These are phyloP conservation scores for Talaromyces sp. DNA, from an alignment of 2,329 filamentous ascomycete genomes.

Conservation along the genomic window DNA sequence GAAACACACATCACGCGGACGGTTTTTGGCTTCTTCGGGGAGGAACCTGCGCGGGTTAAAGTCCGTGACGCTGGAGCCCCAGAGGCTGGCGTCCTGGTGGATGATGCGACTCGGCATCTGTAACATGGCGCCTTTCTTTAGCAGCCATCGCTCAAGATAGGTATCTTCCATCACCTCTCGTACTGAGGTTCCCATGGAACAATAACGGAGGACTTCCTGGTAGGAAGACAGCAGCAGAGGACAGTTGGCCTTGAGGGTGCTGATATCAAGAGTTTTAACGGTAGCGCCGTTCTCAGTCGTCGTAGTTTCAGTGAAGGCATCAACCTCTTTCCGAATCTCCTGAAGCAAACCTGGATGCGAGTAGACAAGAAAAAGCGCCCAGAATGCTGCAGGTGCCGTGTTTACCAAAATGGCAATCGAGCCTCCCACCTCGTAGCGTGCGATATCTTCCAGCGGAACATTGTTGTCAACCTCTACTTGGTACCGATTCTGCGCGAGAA, in stretches of 20 bases:
- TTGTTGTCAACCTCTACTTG: conserved; percentile 1
- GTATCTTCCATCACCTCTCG: conserved; percentile 1
- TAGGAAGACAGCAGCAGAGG: conserved; percentile 1
- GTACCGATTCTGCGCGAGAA: neutral
- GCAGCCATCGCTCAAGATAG: neutral
- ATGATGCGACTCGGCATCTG: neutral
- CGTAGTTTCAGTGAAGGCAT: neutral
- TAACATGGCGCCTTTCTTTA: conserved; percentile 3
- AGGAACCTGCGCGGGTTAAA: neutral
- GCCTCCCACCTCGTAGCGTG: neutral
- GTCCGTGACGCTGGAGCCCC: neutral
- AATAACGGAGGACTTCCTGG: conserved; percentile 1
- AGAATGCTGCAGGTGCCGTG: conserved; percentile 1
- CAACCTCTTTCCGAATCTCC: conserved; percentile 2
- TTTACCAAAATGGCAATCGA: conserved; percentile 3
- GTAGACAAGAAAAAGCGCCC: neutral
- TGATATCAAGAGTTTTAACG: conserved; percentile 2
- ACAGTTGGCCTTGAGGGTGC: neutral
- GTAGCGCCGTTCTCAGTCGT: neutral
- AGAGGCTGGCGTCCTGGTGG: neutral
- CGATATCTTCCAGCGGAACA: conserved; percentile 3
- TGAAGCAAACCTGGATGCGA: neutral
- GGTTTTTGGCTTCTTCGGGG: neutral
- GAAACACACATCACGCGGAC: neutral
- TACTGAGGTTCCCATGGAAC: conserved; percentile 3